Evolutionary conservation across 768 basidiomycete genomes (phyloP).

Genomic region (Phlebiopsis flavidoalba): DNA sequence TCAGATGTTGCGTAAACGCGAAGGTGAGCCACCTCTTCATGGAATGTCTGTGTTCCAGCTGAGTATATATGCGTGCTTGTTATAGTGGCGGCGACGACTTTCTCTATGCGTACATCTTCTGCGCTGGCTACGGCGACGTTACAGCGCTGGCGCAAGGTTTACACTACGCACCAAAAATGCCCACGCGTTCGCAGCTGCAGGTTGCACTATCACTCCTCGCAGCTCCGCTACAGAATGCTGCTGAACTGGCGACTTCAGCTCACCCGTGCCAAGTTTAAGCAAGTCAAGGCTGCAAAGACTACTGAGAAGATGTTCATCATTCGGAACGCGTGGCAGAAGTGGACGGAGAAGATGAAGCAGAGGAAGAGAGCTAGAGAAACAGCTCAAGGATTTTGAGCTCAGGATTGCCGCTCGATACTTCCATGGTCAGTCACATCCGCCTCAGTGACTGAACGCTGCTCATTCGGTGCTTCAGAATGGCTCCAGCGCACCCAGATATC

Average conservation of each 20-base stretch:
- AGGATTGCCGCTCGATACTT: slow-evolving; percentile 32
- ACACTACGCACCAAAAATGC: slow-evolving; percentile 41
- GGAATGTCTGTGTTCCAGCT: neutral
- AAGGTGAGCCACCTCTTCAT: slow-evolving; percentile 34
- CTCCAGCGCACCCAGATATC: slow-evolving; percentile 30
- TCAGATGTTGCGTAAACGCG: slow-evolving; percentile 31
- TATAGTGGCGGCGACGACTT: slow-evolving; percentile 46
- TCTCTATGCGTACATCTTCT: slow-evolving; percentile 41
- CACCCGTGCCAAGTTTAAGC: slow-evolving; percentile 40
- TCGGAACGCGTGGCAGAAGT: slow-evolving; percentile 41
- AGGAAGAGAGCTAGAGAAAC: slow-evolving; percentile 40
- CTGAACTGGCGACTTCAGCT: slow-evolving; percentile 53
- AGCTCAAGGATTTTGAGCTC: slow-evolving; percentile 39
- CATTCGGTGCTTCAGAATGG: slow-evolving; percentile 34
- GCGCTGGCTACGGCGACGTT: slow-evolving; percentile 32
- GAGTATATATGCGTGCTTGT: neutral
- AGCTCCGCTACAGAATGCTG: slow-evolving; percentile 37
- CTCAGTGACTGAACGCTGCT: slow-evolving; percentile 15
- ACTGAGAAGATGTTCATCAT: slow-evolving; percentile 47
- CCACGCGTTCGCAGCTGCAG: slow-evolving; percentile 40
- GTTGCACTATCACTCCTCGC: slow-evolving; percentile 40
- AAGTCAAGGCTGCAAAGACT: slow-evolving; percentile 48
- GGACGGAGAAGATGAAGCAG: slow-evolving; percentile 43
- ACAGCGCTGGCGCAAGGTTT: slow-evolving; percentile 40
- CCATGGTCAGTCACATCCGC: slow-evolving; percentile 22